A percentile compares a stretch with the other conserved stretches of the same genome.
phyloP scores from a whole-genome alignment of 148 eudicot genomes.

The Dianthus caryophyllus region DNA sequence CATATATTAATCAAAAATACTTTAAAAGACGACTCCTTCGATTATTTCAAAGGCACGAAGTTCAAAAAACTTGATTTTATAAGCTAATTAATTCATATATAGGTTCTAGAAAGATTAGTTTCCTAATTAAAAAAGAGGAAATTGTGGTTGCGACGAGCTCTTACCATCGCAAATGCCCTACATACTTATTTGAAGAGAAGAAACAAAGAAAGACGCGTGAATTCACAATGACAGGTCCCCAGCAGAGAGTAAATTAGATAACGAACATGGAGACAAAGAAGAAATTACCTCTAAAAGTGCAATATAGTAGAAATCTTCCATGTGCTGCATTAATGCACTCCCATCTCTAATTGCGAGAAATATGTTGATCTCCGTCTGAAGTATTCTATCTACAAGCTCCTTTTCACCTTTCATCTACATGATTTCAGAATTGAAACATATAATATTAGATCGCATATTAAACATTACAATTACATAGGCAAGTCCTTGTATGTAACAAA shows the following conservation, averaged over 20 bases:
- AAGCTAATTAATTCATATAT: neutral
- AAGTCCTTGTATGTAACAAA: neutral
- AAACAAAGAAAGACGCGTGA: neutral
- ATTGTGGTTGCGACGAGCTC: too few relatives aligned
- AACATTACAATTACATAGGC: neutral
- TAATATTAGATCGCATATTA: neutral
- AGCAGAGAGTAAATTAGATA: neutral
- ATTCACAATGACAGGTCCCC: neutral
- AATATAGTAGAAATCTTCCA: constrained; percentile 96
- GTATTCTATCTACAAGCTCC: constrained; percentile 76
- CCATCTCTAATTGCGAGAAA: constrained; percentile 91
- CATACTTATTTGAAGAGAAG: neutral
- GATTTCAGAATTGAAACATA: constrained; percentile 4
- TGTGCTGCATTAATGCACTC: constrained; percentile 95
- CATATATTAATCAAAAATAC: too few relatives aligned
- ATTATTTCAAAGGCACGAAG: too few relatives aligned
- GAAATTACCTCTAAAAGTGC: constrained; percentile 68
- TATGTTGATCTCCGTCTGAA: constrained; percentile 89
- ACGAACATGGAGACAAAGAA: neutral
- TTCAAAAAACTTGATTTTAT: too few relatives aligned
- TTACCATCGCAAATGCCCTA: too few relatives aligned
- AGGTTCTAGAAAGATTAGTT: too few relatives aligned
- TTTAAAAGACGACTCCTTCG: too few relatives aligned
- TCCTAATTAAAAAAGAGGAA: too few relatives aligned
- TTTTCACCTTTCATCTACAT: constrained; percentile 94